Conservation (phyloP, 1,284 basidiomycete genomes). For the Phellopilus nigrolimitatus region DNA sequence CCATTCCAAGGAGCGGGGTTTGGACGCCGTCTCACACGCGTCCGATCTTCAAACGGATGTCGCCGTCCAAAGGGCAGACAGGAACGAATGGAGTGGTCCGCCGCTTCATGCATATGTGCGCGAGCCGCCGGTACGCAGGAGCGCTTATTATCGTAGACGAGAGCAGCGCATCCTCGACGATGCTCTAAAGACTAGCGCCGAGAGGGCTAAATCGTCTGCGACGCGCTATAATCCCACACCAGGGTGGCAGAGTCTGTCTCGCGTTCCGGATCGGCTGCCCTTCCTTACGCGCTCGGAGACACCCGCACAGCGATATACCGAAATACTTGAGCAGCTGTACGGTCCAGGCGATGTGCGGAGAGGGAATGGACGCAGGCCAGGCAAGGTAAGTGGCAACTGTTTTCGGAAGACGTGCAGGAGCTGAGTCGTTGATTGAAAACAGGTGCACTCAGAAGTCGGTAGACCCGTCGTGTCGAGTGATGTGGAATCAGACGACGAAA, state of each 20-base stretch:
- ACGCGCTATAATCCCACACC: not conserved
- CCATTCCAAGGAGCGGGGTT: too few species aligned
- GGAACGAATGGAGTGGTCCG: not conserved
- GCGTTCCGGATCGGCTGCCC: not conserved
- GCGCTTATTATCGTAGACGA: not conserved
- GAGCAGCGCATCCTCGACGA: not conserved
- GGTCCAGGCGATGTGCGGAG: constrained; percentile 13
- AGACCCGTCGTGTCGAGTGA: too few species aligned
- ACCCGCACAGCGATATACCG: constrained; percentile 7
- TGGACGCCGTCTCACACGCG: too few species aligned
- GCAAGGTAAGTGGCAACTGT: not conserved
- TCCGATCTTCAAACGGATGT: not conserved
- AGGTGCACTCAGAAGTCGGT: too few species aligned
- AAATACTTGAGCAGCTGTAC: constrained; percentile 11
- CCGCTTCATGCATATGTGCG: not conserved
- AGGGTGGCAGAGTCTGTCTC: not conserved
- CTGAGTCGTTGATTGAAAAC: not conserved
- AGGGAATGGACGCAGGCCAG: constrained; percentile 10
- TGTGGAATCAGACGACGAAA: not conserved
- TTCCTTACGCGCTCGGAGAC: not conserved
- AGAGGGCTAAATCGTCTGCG: not conserved
- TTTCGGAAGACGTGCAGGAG: not conserved
- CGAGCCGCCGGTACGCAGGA: not conserved
- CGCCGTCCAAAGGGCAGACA: not conserved
- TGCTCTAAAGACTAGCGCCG: not conserved